Percentiles rank a stretch among this genome's conserved stretches.
These are phyloP conservation scores for Cladophialophora exuberans DNA, from an alignment of 2,329 filamentous ascomycete genomes.

Conservation along the genomic window DNA sequence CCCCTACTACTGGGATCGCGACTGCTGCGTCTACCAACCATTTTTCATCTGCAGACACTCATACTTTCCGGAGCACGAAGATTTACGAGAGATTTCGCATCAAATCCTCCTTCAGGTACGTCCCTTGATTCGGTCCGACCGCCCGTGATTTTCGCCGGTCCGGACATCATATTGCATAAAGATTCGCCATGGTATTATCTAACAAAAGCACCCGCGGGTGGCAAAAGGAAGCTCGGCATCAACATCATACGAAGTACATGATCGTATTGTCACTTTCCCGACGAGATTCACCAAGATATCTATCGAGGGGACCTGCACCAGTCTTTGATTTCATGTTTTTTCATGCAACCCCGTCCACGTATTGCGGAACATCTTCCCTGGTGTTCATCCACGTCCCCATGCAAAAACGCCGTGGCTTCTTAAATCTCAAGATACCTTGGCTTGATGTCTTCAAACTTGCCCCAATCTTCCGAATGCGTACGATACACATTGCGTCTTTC, in stretches of 20 bases:
- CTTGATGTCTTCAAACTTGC: neutral
- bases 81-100: no score
- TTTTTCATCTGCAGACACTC: no score
- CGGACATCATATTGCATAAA: no score
- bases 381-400: neutral
- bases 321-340: neutral
- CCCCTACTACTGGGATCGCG: no score
- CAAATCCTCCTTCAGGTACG: no score
- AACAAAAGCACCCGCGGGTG: neutral
- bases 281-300: neutral
- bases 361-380: neutral
- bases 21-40: no score
- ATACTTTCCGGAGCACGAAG: no score
- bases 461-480: neutral
- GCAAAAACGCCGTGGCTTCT: neutral
- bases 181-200: neutral
- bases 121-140: no score
- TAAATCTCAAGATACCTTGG: conserved; percentile 1
- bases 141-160: neutral
- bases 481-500: neutral
- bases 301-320: neutral
- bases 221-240: neutral
- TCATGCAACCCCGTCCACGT: neutral
- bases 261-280: neutral
- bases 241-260: neutral